These are phyloP conservation scores for Backusella circina DNA, from an alignment of 192 early-diverging fungal species.

Conservation along the genomic window DNA sequence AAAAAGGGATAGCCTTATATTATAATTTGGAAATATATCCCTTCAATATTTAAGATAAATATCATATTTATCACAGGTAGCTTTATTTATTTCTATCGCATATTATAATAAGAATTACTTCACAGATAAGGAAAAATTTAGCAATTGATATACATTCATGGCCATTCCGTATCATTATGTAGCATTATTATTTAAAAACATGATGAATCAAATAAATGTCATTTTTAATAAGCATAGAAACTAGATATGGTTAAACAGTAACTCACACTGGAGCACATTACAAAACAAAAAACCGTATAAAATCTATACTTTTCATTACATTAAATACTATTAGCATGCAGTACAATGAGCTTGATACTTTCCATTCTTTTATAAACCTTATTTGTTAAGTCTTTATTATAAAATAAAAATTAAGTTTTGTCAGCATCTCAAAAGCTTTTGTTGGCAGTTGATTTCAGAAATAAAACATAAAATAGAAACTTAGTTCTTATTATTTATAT, in stretches of 20 bases:
- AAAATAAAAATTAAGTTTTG: neutral
- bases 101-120: neutral
- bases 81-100: too few species aligned
- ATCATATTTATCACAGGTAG: neutral
- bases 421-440: neutral
- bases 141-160: too few species aligned
- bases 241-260: neutral
- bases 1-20: neutral
- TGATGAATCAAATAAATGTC: too few species aligned
- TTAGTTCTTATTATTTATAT: too few species aligned
- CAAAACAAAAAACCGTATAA: too few species aligned
- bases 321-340: neutral
- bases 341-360: neutral
- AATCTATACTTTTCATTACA: too few species aligned
- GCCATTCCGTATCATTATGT: too few species aligned
- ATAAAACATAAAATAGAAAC: too few species aligned
- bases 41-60: neutral
- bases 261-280: neutral
- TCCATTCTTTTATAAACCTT: neutral
- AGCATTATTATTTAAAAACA: too few species aligned
- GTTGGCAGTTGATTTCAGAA: neutral
- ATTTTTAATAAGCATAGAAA: too few species aligned
- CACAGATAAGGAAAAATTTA: neutral
- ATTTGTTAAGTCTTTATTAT: neutral
- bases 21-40: neutral